These are phyloP conservation scores for Aspergillus luchuensis DNA, from an alignment of 2,329 filamentous ascomycete genomes.

Conservation along the genomic window DNA sequence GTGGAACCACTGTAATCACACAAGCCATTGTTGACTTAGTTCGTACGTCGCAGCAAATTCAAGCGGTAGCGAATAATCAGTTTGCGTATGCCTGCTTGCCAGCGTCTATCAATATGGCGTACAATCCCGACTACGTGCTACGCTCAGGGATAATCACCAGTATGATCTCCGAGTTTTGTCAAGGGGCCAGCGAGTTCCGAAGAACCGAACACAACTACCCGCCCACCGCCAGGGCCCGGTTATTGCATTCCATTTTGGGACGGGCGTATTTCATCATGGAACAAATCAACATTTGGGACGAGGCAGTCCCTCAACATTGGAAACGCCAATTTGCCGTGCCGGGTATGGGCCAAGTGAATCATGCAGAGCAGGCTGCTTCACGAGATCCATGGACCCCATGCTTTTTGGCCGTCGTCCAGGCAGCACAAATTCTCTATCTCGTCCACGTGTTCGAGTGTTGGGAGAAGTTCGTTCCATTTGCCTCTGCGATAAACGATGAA, in stretches of 20 bases:
- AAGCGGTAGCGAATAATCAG: slow-evolving; percentile 1
- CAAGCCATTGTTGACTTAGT: neutral
- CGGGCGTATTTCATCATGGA: neutral
- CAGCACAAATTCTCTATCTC: neutral
- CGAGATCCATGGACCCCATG: neutral
- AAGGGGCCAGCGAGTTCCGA: neutral
- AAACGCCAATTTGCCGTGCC: neutral
- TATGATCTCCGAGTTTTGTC: slow-evolving; percentile 6
- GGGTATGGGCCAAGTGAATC: neutral
- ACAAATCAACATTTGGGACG: slow-evolving; percentile 3
- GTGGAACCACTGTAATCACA: neutral
- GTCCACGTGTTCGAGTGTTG: neutral
- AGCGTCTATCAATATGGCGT: slow-evolving; percentile 1
- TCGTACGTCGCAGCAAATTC: neutral
- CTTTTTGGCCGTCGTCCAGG: slow-evolving; percentile 3
- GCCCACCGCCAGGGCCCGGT: neutral
- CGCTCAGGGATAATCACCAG: slow-evolving; percentile 2
- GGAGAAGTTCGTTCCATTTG: neutral
- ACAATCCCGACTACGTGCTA: neutral
- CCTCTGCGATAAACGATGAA: neutral
- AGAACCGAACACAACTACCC: neutral
- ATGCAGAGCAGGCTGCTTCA: neutral
- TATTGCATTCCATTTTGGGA: neutral
- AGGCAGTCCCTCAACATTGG: neutral
- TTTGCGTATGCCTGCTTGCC: slow-evolving; percentile 2